These are phyloP conservation scores for Entamoeba nuttalli DNA, from an alignment of 208 protist genomes.

Conservation along the genomic window DNA sequence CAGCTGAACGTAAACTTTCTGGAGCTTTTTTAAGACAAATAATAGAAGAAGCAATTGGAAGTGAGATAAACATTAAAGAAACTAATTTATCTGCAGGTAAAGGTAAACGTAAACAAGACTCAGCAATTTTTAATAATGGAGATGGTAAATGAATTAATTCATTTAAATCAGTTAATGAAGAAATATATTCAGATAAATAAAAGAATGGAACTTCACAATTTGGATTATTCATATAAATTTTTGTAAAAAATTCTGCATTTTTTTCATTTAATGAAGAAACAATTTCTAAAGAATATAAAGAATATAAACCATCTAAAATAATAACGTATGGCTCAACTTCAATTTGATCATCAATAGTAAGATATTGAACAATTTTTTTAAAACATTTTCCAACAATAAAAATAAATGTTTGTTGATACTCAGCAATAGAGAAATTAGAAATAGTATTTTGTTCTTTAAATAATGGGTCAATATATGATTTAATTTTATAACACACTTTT, in stretches of 20 bases:
- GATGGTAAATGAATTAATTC: not conserved
- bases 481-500: not conserved
- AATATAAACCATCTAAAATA: not conserved
- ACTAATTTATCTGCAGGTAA: not conserved
- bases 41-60: not conserved
- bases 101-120: not conserved
- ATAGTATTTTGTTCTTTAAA: not conserved
- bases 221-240: not conserved
- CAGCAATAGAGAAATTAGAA: not conserved
- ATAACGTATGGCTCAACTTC: not conserved
- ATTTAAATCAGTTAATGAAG: not conserved
- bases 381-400: not conserved
- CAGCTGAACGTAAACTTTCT: not conserved
- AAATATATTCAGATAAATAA: not conserved
- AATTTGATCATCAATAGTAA: not conserved
- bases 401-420: not conserved
- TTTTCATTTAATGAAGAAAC: not conserved
- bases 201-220: not conserved
- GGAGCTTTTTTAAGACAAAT: not conserved
- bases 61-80: not conserved
- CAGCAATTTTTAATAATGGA: not conserved
- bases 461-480: not conserved
- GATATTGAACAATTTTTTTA: not conserved
- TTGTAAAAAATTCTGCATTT: not conserved
- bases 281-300: not conserved